These are phyloP conservation scores for Diaporthe sp. DNA, from an alignment of 2,329 filamentous ascomycete species.

Conservation along the genomic window DNA sequence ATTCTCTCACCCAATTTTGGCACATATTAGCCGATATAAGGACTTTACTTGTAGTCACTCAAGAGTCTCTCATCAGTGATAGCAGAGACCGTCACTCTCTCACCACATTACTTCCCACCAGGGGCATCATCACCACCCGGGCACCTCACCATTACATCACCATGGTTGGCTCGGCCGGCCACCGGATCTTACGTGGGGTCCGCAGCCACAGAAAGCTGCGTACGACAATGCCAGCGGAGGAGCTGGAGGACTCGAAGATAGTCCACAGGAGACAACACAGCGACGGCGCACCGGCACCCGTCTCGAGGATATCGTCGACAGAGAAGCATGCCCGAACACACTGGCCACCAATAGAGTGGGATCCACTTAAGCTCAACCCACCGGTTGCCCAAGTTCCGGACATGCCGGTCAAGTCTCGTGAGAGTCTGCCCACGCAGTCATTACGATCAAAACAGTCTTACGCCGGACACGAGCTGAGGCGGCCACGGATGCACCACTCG, in stretches of 20 bases:
- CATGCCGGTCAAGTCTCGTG: conserved; percentile 32
- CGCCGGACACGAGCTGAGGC: conserved; percentile 25
- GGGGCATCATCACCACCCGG: conserved; percentile 8
- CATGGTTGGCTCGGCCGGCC: conserved; percentile 38
- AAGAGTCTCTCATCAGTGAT: conserved; percentile 35
- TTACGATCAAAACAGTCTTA: conserved; percentile 35
- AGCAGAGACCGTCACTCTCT: conserved; percentile 30
- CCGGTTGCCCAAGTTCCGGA: conserved; percentile 35
- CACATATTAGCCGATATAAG: conserved; percentile 13
- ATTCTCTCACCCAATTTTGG: conserved; percentile 12
- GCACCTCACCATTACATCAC: neutral
- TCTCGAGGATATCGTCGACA: conserved; percentile 12
- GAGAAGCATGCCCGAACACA: conserved; percentile 40
- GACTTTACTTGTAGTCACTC: neutral
- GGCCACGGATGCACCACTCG: conserved; percentile 39
- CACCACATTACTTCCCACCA: conserved; percentile 1
- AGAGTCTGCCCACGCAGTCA: conserved; percentile 32
- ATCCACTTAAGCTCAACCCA: conserved; percentile 53
- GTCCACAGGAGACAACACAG: conserved; percentile 38
- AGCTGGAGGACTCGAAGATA: conserved; percentile 27
- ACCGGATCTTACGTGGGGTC: conserved; percentile 36
- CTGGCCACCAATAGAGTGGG: conserved; percentile 48
- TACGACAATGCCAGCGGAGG: conserved; percentile 29
- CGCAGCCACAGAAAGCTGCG: conserved; percentile 42
- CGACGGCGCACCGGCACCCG: conserved; percentile 32